These are phyloP conservation scores for Yarrowia sp. DNA, from an alignment of 805 yeast species.

Conservation along the genomic window DNA sequence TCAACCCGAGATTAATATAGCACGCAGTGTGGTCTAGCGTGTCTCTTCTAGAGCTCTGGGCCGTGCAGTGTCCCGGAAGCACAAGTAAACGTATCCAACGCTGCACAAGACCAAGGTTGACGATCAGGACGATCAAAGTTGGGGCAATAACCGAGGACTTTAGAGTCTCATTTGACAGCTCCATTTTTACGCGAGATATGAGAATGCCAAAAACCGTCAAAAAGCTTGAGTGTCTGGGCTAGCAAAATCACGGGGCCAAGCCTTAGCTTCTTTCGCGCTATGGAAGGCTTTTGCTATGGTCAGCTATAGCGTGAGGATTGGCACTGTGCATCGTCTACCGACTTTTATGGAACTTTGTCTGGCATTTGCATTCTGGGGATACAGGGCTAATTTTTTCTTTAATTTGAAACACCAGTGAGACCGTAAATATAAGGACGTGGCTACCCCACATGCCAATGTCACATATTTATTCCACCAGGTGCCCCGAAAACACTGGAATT, in stretches of 20 bases:
- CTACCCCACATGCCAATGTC: neutral
- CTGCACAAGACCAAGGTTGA: neutral
- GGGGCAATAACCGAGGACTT: constrained; percentile 2
- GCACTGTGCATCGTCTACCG: neutral
- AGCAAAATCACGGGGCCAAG: neutral
- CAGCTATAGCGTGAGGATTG: no score
- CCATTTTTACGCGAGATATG: no score
- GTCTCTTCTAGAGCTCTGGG: neutral
- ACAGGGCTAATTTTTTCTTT: no score
- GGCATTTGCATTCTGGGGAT: neutral
- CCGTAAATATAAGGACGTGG: no score
- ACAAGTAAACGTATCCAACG: no score
- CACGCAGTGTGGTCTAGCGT: constrained; percentile 2
- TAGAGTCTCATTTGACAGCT: neutral
- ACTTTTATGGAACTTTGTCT: constrained; percentile 8
- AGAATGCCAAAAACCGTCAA: no score
- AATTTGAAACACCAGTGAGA: neutral
- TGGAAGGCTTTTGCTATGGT: neutral
- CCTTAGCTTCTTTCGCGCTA: neutral
- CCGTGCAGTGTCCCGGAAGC: no score
- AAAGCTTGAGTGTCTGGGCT: neutral
- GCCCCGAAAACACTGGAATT: no score
- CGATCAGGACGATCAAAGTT: neutral
- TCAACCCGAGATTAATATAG: constrained; percentile 23
- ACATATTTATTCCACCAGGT: neutral